Evolutionary conservation across 345 rosid species (phyloP).

Genomic region (sweet orange (Citrus sinensis)): DNA sequence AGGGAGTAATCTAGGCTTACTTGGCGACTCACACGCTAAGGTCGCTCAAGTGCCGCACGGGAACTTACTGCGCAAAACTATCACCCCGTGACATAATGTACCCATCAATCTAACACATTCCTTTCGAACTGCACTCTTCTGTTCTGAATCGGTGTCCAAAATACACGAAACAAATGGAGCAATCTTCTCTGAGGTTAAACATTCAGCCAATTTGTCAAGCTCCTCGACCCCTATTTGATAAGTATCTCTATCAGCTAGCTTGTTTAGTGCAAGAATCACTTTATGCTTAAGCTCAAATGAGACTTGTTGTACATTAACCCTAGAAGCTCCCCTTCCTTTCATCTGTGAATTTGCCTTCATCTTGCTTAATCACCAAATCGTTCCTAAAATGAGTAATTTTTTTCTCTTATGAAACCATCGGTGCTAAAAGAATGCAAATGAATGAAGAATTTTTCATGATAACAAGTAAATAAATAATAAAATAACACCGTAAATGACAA

Average conservation of each 20-base stretch:
- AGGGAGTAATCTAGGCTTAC: too few relatives aligned
- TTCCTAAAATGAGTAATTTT: neutral
- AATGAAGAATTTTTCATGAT: neutral
- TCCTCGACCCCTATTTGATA: constrained; percentile 76
- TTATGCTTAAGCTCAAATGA: constrained; percentile 68
- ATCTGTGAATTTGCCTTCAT: constrained; percentile 44
- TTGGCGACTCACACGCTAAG: too few relatives aligned
- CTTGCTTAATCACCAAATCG: neutral
- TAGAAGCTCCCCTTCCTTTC: constrained; percentile 45
- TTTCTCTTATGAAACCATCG: neutral
- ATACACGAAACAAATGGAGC: constrained; percentile 76
- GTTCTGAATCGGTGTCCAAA: constrained; percentile 69
- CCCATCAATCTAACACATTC: constrained; percentile 72
- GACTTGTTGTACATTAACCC: constrained; percentile 43
- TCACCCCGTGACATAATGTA: constrained; percentile 18
- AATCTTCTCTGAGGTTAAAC: constrained; percentile 51
- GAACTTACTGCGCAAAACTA: too few relatives aligned
- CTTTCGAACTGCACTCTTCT: constrained; percentile 63
- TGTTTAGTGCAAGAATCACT: constrained; percentile 70
- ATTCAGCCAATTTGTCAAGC: constrained; percentile 65
- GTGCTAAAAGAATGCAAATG: neutral
- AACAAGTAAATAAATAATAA: neutral
- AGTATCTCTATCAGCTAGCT: constrained; percentile 89
- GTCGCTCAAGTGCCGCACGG: too few relatives aligned
- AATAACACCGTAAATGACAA: neutral